These are phyloP conservation scores for Pugionium dolabratum DNA, from an alignment of 345 rosid species.

Conservation along the genomic window DNA sequence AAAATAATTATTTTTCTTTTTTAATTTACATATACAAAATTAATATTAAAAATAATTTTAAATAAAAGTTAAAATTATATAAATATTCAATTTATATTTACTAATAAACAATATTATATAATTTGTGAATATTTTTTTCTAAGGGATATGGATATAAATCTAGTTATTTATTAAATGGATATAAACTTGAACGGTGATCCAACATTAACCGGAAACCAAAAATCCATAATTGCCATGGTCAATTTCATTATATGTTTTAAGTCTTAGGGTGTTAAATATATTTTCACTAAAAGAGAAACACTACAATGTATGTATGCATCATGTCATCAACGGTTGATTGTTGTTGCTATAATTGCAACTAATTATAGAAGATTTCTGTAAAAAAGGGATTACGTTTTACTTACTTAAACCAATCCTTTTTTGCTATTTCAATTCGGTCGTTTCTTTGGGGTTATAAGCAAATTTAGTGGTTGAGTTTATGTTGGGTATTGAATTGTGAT, in stretches of 20 bases:
- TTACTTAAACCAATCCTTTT: neutral
- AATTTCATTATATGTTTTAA: neutral
- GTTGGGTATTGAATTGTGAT: slow-evolving; percentile 20
- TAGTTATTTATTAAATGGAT: too few species aligned
- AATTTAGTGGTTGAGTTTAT: slow-evolving; percentile 24
- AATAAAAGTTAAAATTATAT: too few species aligned
- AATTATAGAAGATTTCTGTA: neutral
- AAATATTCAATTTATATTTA: too few species aligned
- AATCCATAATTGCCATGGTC: too few species aligned
- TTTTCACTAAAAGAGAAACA: neutral
- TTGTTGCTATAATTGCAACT: neutral
- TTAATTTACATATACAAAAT: too few species aligned
- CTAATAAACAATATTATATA: too few species aligned
- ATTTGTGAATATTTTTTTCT: too few species aligned
- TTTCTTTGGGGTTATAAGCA: slow-evolving; percentile 4
- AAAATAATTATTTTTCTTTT: too few species aligned
- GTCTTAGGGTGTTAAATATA: neutral
- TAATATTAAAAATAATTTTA: too few species aligned
- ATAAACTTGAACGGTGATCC: too few species aligned
- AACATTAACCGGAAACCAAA: too few species aligned
- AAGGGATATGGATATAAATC: too few species aligned
- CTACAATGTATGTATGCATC: neutral
- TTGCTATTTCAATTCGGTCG: neutral
- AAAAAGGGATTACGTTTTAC: neutral
- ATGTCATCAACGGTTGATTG: neutral